Evolutionary conservation across 108 stramenopile genomes (phyloP), one percentile per base, ranked within the genome.

Genomic region (Cyclotella kingstonii): DNA sequence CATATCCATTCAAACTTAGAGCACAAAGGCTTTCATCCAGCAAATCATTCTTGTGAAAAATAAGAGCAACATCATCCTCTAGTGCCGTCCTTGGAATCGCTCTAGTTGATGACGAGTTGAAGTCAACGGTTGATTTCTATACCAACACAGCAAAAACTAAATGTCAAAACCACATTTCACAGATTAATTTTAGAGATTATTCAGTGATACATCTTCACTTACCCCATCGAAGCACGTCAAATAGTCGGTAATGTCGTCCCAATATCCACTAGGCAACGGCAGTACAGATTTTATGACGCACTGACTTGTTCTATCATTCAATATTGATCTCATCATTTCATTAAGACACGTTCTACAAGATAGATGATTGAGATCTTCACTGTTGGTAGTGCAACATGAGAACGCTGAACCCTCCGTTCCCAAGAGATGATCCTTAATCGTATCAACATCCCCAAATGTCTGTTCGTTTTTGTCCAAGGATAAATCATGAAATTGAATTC

Each of bases 191-290:
- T n/a, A n/a, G n/a, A n/a, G n/a, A n/a, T n/a, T n/a, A n/a, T n/a
- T n/a, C n/a, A n/a, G n/a, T n/a, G n/a, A n/a, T n/a, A n/a, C n/a
- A n/a, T n/a, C n/a, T 8, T 5, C 9, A 62, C 73, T 56, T 30
- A 68, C 68, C 26, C 83, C 77, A 4, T 76, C 63, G 44, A 83
- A 88, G 44, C 90, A 91, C 22, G 71, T 85, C 45, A 91, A 60
- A 63, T 88, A 91, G 48, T 91, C 90, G 11, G 85, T 56, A 48
- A 91, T 85, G 40, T 91, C 90, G 59, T 91, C 87, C 90, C 90
- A 91, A 55, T 80, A 76, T 41, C 90, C 86, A 41, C 54, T 43
- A 21, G 90, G 90, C 22, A 91, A 67, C 10, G 80, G 78, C 4
- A 72, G 43, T 6, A 81, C 73, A 26, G 67, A 50, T 15, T 33